A percentile compares a stretch with the other conserved stretches of the same genome.
These are phyloP conservation scores for Trifolium dubium DNA, from an alignment of 306 rosid species.

Conservation along the genomic window DNA sequence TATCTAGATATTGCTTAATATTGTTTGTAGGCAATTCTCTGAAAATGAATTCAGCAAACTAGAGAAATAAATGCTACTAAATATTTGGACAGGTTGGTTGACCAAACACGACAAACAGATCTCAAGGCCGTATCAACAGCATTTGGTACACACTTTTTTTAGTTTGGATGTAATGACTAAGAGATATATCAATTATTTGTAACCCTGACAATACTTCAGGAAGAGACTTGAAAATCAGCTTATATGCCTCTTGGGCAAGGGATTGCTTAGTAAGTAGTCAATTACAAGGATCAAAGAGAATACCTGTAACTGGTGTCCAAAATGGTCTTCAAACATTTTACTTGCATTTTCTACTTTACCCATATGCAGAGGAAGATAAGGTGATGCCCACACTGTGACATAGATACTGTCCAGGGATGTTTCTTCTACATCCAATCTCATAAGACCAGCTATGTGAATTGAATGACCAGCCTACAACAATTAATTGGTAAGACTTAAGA, in stretches of 20 bases:
- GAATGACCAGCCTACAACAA: slow-evolving; percentile 79
- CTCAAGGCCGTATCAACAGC: background rate
- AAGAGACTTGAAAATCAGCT: slow-evolving; percentile 1
- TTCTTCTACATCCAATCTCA: slow-evolving; percentile 91
- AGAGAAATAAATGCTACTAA: background rate
- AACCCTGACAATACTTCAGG: slow-evolving; percentile 15
- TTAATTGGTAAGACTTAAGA: slow-evolving; percentile 32
- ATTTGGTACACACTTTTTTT: background rate
- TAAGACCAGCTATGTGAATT: slow-evolving; percentile 86
- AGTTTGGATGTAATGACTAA: slow-evolving; percentile 6
- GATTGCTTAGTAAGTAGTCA: slow-evolving; percentile 21
- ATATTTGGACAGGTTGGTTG: slow-evolving; percentile 2
- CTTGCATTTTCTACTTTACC: slow-evolving; percentile 79
- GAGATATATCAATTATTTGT: slow-evolving; percentile 20
- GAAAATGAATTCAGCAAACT: slow-evolving; percentile 11
- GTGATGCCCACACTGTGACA: slow-evolving; percentile 91
- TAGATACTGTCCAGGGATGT: slow-evolving; percentile 67
- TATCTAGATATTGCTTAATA: slow-evolving; percentile 5
- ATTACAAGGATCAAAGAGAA: slow-evolving; percentile 29
- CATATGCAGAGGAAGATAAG: slow-evolving; percentile 89
- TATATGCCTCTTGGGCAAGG: slow-evolving; percentile 4
- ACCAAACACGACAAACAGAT: slow-evolving; percentile 10
- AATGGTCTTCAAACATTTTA: slow-evolving; percentile 72
- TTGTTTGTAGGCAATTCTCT: slow-evolving; percentile 9
- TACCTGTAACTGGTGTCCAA: slow-evolving; percentile 93